These are phyloP conservation scores for Microcos paniculata DNA, from an alignment of 345 rosid species.

Conservation along the genomic window DNA sequence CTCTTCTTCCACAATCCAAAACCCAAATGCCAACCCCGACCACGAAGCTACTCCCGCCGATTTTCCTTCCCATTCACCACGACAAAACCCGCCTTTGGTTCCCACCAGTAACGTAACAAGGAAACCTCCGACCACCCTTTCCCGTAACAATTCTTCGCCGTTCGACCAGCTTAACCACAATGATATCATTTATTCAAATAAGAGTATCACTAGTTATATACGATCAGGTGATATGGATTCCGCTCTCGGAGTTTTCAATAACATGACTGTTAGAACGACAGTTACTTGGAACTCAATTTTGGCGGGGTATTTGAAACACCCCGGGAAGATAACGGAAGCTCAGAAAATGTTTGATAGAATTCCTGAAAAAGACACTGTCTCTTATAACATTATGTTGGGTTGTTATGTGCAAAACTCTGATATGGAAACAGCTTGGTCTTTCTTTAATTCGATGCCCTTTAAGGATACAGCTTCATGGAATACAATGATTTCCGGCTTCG, in stretches of 20 bases:
- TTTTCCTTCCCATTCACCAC: slow-evolving; percentile 13
- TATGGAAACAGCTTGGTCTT: slow-evolving; percentile 39
- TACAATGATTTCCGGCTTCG: slow-evolving; percentile 68
- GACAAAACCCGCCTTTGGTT: slow-evolving; percentile 20
- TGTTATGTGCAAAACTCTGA: slow-evolving; percentile 44
- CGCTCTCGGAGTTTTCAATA: slow-evolving; percentile 55
- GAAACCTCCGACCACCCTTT: neutral
- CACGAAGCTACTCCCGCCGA: slow-evolving; percentile 12
- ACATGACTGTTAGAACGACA: slow-evolving; percentile 53
- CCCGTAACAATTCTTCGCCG: neutral
- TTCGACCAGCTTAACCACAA: slow-evolving; percentile 5
- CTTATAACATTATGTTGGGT: slow-evolving; percentile 68
- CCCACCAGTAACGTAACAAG: slow-evolving; percentile 16
- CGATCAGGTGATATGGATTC: slow-evolving; percentile 60
- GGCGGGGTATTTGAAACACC: slow-evolving; percentile 38
- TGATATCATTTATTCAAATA: slow-evolving; percentile 51
- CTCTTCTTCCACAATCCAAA: slow-evolving; percentile 19
- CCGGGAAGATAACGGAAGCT: slow-evolving; percentile 50
- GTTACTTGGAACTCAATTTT: slow-evolving; percentile 78
- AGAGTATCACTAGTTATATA: slow-evolving; percentile 45
- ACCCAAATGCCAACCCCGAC: slow-evolving; percentile 26
- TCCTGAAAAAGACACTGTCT: slow-evolving; percentile 58
- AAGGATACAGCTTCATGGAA: slow-evolving; percentile 73
- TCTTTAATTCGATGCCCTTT: slow-evolving; percentile 50
- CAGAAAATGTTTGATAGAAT: slow-evolving; percentile 60